phyloP scores from a whole-genome alignment of 2,329 filamentous ascomycete species.

The Diaporthe nobilis region DNA sequence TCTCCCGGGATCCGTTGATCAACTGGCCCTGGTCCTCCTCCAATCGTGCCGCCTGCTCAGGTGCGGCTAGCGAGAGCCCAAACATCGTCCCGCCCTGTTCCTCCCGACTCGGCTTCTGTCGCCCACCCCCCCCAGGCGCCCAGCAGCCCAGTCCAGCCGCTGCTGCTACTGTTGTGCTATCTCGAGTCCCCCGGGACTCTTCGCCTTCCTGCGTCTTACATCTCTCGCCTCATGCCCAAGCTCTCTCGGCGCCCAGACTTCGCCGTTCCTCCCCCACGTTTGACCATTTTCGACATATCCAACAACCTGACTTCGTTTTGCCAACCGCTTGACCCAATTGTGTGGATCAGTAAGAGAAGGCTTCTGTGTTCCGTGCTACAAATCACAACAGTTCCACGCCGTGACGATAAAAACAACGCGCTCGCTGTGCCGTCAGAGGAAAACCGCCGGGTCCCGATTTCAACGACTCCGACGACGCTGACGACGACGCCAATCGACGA shows the following conservation, averaged over 20 bases:
- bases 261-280: constrained; percentile 47
- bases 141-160: constrained; percentile 17
- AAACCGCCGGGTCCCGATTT: neutral
- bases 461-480: constrained; percentile 4
- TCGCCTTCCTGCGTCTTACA: constrained; percentile 34
- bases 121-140: constrained; percentile 6
- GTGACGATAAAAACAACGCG: neutral
- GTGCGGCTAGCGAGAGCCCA: constrained; percentile 23
- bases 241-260: constrained; percentile 59
- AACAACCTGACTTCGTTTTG: constrained; percentile 6
- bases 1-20: constrained; percentile 18
- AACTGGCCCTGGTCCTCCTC: constrained; percentile 9
- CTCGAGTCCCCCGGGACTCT: constrained; percentile 3
- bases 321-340: constrained; percentile 22
- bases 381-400: neutral
- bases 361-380: neutral
- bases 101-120: constrained; percentile 29
- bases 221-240: constrained; percentile 46
- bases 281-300: constrained; percentile 40
- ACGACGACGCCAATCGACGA: constrained; percentile 12
- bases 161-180: constrained; percentile 25
- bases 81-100: constrained; percentile 33
- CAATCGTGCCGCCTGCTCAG: constrained; percentile 17
- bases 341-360: constrained; percentile 21
- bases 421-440: neutral